Evolutionary conservation across 345 rosid species (phyloP), one percentile per base, ranked within the genome.

Genomic region (Microcos paniculata): DNA sequence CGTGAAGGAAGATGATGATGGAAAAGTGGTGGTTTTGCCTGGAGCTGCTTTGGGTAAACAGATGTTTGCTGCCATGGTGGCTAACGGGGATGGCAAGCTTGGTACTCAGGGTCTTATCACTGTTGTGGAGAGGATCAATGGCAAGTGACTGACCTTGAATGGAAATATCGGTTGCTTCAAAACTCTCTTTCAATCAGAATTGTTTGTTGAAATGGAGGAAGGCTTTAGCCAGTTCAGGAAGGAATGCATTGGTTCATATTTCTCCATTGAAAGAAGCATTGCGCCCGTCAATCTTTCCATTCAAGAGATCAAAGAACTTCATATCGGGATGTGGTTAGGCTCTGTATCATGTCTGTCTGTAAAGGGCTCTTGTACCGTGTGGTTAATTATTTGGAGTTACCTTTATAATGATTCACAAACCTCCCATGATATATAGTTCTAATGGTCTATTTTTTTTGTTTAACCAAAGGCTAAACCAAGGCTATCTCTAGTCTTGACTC

Each of bases 31-130:
- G 10, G 85, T 86, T 6, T 66, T 88, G 86, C 92, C 94, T 2
- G 94, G 97, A 0, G 90, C 97, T 78, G 91, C 95, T 51, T 46
- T 92, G 86, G 76, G 82, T 35, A 94, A 94, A 82, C 97, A 92
- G 80, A 56, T 92, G 79, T 91, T 92, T 78, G 69, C 87, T 4
- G 91, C 85, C 7, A 94, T 94, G 98, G 93, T 92, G 67, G 95
- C 92, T 4, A 88, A 90, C 71, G 97, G 95, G 10, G 94, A 92
- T 76, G 88, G 90, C 3, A 88, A 86, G 74, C 89, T 85, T 24
- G 97, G 97, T 6, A 77, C 84, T 38, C 97, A 94, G 79, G 98
- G 92, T 16, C 86, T 94, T 1, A 84, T 90, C 18, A 85, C 92
- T 68, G 97, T 88, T 48, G 82, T 90, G n/a, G 85, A 87, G 68